Conservation (phyloP, 192 early-diverging fungal species). For the Gryganskiella cystojenkinii region DNA sequence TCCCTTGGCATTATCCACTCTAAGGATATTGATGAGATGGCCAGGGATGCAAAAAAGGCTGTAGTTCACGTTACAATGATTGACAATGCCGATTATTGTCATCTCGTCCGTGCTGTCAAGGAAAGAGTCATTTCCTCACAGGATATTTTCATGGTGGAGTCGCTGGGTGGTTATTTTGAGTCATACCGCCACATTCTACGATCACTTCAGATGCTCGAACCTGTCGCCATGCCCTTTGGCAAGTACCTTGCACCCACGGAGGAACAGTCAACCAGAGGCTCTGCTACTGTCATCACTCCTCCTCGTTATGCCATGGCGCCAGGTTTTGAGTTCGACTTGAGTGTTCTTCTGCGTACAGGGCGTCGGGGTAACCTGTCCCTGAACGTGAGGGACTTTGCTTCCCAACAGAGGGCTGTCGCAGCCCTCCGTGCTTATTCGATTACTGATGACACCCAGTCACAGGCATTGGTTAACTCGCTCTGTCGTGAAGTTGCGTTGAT, state of each 20-base stretch:
- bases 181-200: conserved; percentile 24
- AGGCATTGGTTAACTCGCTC: conserved; percentile 54
- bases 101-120: too few relatives aligned
- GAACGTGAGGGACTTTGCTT: too few relatives aligned
- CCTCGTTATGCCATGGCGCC: conserved; percentile 42
- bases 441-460: conserved; percentile 58
- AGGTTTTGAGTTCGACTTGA: conserved; percentile 21
- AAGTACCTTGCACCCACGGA: conserved; percentile 37
- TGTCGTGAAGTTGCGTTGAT: conserved; percentile 58
- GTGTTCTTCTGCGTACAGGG: conserved; percentile 7
- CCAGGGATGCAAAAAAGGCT: too few relatives aligned
- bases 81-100: too few relatives aligned
- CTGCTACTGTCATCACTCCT: neutral
- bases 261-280: neutral
- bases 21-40: neutral
- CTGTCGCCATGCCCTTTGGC: conserved; percentile 32
- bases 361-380: neutral
- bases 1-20: neutral
- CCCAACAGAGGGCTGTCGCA: neutral
- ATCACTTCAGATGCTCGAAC: conserved; percentile 11
- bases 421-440: conserved; percentile 3
- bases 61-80: too few relatives aligned
- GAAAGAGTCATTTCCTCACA: neutral
- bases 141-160: conserved; percentile 36
- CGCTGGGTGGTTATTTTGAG: conserved; percentile 24